Percentiles rank a stretch among this genome's conserved stretches.
Conservation (phyloP, 768 basidiomycete species). For the Leccinum variicolor region DNA sequence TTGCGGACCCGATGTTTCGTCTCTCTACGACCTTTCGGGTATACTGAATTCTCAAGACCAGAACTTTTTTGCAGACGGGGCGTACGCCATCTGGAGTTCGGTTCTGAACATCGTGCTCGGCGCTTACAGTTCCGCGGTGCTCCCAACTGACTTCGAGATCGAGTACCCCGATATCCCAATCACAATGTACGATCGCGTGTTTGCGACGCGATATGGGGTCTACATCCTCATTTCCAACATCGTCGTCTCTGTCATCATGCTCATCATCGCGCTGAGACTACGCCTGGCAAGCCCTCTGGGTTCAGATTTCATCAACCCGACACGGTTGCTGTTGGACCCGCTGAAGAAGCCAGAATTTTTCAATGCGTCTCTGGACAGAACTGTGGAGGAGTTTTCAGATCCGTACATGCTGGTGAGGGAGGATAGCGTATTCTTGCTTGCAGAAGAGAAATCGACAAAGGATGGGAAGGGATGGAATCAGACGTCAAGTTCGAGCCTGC, state of each 20-base stretch:
- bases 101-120: slow-evolving; percentile 5
- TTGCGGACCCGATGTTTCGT: neutral
- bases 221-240: slow-evolving; percentile 11
- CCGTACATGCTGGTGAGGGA: slow-evolving; percentile 7
- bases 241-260: slow-evolving; percentile 5
- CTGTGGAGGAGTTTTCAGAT: neutral
- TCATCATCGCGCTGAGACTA: slow-evolving; percentile 6
- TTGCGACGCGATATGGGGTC: neutral
- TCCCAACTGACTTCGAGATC: neutral
- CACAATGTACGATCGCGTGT: neutral
- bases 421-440: neutral
- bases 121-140: slow-evolving; percentile 6
- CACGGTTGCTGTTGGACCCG: slow-evolving; percentile 11
- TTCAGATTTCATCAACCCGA: slow-evolving; percentile 6
- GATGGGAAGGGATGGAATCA: too few relatives aligned
- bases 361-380: slow-evolving; percentile 3
- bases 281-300: slow-evolving; percentile 4
- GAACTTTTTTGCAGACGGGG: neutral
- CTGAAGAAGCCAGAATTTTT: slow-evolving; percentile 12
- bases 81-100: slow-evolving; percentile 4
- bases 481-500: neutral
- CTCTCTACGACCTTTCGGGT: slow-evolving; percentile 6
- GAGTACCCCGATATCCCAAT: neutral
- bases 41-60: neutral
- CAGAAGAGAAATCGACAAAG: neutral